Conservation (phyloP, 2,329 filamentous ascomycete genomes). For the Aspergillus sp. region DNA sequence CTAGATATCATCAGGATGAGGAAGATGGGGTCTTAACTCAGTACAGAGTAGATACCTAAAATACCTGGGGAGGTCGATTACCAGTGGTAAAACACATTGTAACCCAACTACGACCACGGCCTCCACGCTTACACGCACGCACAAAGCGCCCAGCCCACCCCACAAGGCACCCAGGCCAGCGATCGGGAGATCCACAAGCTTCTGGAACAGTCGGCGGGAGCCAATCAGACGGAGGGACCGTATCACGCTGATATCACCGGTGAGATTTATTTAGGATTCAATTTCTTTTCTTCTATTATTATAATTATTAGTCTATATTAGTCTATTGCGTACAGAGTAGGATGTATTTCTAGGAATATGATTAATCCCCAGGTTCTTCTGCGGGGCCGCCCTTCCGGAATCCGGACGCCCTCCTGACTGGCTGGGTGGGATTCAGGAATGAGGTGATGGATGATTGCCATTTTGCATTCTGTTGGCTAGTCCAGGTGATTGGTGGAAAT, state of each 20-base stretch:
- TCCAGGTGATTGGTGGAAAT: slow-evolving; percentile 6
- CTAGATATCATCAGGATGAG: no score
- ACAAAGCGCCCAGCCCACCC: slow-evolving; percentile 8
- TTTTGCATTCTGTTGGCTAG: background rate
- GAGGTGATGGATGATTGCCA: background rate
- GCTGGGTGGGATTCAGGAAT: background rate
- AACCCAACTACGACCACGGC: slow-evolving; percentile 8
- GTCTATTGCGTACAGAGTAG: no score
- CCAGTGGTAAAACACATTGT: background rate
- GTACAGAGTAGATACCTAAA: no score
- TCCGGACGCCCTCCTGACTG: slow-evolving; percentile 10
- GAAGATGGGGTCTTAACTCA: no score
- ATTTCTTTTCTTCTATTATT: no score
- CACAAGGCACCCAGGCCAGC: slow-evolving; percentile 22
- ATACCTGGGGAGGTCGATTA: no score
- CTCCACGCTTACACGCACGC: slow-evolving; percentile 10
- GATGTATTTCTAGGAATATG: background rate
- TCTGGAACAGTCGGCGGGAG: slow-evolving; percentile 18
- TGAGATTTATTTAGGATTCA: slow-evolving; percentile 13
- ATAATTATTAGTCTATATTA: no score
- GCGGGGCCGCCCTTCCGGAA: slow-evolving; percentile 21
- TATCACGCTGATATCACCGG: slow-evolving; percentile 22
- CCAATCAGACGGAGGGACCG: slow-evolving; percentile 12
- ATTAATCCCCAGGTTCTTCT: slow-evolving; percentile 15
- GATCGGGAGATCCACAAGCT: slow-evolving; percentile 23